Evolutionary conservation across 2,329 filamentous ascomycete species (phyloP).

Genomic region (Aspergillus ustus): DNA sequence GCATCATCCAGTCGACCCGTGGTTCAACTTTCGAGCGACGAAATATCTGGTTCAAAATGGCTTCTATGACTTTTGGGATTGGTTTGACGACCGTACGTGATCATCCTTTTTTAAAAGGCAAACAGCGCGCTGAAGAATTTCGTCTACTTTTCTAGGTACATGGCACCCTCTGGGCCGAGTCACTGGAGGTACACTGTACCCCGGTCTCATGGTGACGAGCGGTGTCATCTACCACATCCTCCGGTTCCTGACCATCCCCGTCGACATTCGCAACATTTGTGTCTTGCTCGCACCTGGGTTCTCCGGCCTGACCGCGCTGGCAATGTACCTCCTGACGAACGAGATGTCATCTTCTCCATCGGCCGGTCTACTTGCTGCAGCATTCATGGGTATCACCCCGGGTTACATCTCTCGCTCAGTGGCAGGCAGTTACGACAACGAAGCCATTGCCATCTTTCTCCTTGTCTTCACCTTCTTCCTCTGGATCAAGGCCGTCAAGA

Average conservation of each 20-base stretch:
- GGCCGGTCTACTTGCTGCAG: conserved; percentile 89
- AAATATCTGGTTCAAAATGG: conserved; percentile 97
- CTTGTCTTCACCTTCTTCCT: conserved; percentile 98
- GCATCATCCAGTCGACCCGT: conserved; percentile 78
- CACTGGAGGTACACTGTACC: conserved; percentile 97
- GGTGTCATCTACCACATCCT: conserved; percentile 95
- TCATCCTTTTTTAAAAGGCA: too few species aligned
- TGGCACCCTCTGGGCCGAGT: conserved; percentile 99
- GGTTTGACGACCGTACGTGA: conserved; percentile 99
- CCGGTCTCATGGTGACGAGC: conserved; percentile 98
- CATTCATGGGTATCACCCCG: conserved; percentile 96
- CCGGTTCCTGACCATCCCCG: conserved; percentile 82
- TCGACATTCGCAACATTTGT: conserved; percentile 99
- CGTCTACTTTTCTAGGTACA: conserved; percentile 60
- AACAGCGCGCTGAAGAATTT: conserved; percentile 9
- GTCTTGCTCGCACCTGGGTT: conserved; percentile 93
- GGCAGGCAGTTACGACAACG: conserved; percentile 98
- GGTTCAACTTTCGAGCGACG: conserved; percentile 99
- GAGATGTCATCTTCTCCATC: conserved; percentile 97
- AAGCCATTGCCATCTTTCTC: conserved; percentile 98
- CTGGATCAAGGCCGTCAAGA: conserved; percentile 98
- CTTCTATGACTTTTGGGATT: conserved; percentile 99
- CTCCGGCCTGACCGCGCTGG: conserved; percentile 90
- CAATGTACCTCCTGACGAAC: conserved; percentile 91
- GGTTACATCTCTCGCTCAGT: conserved; percentile 98